phyloP scores from a whole-genome alignment of 2,329 filamentous ascomycete species.

The Pseudocercospora eumusae region DNA sequence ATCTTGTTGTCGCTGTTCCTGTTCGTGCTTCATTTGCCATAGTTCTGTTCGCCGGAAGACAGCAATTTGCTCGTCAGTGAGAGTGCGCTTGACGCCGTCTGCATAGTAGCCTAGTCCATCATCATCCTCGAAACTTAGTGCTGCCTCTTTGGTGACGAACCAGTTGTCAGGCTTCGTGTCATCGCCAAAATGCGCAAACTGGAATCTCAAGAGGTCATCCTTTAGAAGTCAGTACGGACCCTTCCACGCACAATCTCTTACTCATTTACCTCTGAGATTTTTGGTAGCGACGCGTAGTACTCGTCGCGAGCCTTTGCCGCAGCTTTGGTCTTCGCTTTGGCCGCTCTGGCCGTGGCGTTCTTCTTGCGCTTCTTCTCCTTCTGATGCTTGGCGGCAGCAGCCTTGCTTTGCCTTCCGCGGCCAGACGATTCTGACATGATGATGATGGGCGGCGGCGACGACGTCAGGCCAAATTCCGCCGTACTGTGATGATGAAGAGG shows the following conservation, averaged over 20 bases:
- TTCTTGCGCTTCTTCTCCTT: slow-evolving; percentile 16
- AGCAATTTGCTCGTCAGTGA: slow-evolving; percentile 87
- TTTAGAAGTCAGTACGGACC: slow-evolving; percentile 42
- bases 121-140: slow-evolving; percentile 42
- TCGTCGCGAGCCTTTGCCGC: slow-evolving; percentile 24
- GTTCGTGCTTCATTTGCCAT: slow-evolving; percentile 64
- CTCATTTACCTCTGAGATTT: slow-evolving; percentile 37
- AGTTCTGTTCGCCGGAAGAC: slow-evolving; percentile 91
- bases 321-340: slow-evolving; percentile 23
- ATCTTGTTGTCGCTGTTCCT: slow-evolving; percentile 22
- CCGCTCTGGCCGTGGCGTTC: slow-evolving; percentile 14
- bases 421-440: slow-evolving; percentile 5
- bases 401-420: slow-evolving; percentile 6
- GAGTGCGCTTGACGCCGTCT: slow-evolving; percentile 82
- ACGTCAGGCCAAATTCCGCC: slow-evolving; percentile 1
- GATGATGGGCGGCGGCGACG: no score
- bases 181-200: slow-evolving; percentile 47
- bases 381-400: slow-evolving; percentile 11
- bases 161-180: slow-evolving; percentile 39
- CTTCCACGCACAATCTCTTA: not conserved
- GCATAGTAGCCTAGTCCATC: slow-evolving; percentile 78
- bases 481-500: not conserved
- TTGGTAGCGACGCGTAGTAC: slow-evolving; percentile 26
- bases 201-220: slow-evolving; percentile 49
- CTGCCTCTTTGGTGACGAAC: slow-evolving; percentile 37